A percentile compares a stretch with the other conserved stretches of the same genome.
These are phyloP conservation scores for Starmerella khaoyaiensis DNA, from an alignment of 805 yeast genomes.

Conservation along the genomic window DNA sequence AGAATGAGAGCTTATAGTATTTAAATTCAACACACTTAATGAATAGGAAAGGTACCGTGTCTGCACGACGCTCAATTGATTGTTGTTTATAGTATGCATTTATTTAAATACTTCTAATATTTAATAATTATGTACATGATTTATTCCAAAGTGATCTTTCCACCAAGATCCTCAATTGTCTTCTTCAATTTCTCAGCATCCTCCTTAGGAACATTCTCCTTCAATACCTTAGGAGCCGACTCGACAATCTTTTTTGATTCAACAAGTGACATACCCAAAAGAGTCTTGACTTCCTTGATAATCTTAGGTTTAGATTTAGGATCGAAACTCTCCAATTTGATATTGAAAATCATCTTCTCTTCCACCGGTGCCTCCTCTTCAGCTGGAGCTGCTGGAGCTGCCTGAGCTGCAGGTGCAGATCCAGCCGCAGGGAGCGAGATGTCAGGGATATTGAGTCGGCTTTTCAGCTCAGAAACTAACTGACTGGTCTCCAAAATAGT, in stretches of 20 bases:
- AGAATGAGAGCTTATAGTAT: too few relatives aligned
- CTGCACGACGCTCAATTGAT: too few relatives aligned
- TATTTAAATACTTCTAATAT: not conserved
- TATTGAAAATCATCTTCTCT: constrained; percentile 83
- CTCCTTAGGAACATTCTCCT: constrained; percentile 92
- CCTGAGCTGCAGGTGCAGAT: constrained; percentile 46
- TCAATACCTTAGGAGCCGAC: constrained; percentile 88
- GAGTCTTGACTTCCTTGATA: constrained; percentile 88
- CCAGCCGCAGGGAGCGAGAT: constrained; percentile 71
- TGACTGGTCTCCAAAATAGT: constrained; percentile 90
- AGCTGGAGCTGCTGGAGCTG: constrained; percentile 52
- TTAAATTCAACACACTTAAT: too few relatives aligned
- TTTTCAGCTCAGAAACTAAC: constrained; percentile 54
- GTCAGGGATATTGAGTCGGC: constrained; percentile 84
- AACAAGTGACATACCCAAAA: constrained; percentile 83
- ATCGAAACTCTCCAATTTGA: constrained; percentile 88
- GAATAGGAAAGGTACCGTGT: too few relatives aligned
- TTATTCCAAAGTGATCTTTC: constrained; percentile 80
- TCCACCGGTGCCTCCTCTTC: constrained; percentile 72
- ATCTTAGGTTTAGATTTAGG: constrained; percentile 93
- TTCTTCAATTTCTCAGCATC: constrained; percentile 95
- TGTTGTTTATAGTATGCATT: too few relatives aligned
- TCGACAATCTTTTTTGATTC: constrained; percentile 98
- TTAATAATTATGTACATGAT: constrained; percentile 6
- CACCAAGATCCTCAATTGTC: constrained; percentile 88